phyloP scores from a whole-genome alignment of 2,329 filamentous ascomycete genomes.

The Penicillium sumatraense region DNA sequence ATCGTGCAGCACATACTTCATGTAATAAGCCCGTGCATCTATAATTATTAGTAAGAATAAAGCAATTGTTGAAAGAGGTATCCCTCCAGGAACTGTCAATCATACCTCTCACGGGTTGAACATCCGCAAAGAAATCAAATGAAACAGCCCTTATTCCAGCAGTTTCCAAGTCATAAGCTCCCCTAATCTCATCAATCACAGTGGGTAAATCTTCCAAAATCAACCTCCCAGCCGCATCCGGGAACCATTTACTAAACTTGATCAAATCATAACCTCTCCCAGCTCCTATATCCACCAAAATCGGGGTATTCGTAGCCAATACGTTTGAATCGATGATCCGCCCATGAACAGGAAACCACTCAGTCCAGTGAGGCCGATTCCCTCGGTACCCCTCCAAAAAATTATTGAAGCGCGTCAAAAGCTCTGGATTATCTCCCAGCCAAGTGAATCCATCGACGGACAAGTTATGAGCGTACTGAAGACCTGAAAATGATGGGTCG shows the following conservation, averaged over 20 bases:
- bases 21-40: slow-evolving; percentile 34
- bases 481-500: slow-evolving; percentile 9
- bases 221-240: slow-evolving; percentile 44
- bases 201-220: slow-evolving; percentile 53
- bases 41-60: no score
- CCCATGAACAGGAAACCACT: slow-evolving; percentile 29
- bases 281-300: slow-evolving; percentile 50
- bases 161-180: slow-evolving; percentile 8
- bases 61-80: neutral
- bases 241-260: slow-evolving; percentile 40
- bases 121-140: slow-evolving; percentile 22
- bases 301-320: slow-evolving; percentile 11
- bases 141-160: slow-evolving; percentile 13
- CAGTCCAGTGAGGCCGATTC: slow-evolving; percentile 23
- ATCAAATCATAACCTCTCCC: slow-evolving; percentile 45
- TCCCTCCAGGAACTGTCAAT: neutral
- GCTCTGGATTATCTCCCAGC: slow-evolving; percentile 22
- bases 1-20: slow-evolving; percentile 38
- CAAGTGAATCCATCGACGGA: slow-evolving; percentile 14
- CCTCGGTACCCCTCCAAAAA: slow-evolving; percentile 29
- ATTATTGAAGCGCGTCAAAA: slow-evolving; percentile 24
- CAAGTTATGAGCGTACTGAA: neutral
- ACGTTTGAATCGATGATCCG: slow-evolving; percentile 17
- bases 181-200: slow-evolving; percentile 37
- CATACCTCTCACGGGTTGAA: slow-evolving; percentile 11